Evolutionary conservation across 768 basidiomycete species (phyloP), one percentile per base, ranked within the genome.

Genomic region (Suillus spraguei): DNA sequence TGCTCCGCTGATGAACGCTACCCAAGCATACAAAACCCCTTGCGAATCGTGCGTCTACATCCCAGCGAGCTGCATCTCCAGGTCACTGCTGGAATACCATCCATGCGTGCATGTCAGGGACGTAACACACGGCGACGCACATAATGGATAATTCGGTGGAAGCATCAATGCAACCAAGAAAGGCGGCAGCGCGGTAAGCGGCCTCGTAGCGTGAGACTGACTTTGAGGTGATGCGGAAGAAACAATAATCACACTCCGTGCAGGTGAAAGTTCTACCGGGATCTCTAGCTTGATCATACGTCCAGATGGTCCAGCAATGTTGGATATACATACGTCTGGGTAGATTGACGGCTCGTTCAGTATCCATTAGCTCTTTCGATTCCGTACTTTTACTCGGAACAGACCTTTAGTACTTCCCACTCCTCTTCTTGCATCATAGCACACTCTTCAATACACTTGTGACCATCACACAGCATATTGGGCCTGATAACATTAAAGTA

Each of bases 1-100:
- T 4, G 87, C 91, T 10, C 80, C 84, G 28, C 86, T 84, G 58
- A 93, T 81, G 74, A 80, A 87, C 72, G 92, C 91, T 53, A 91
- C 79, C 90, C 90, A 91, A 44, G 76, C 79, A 67, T 87, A 92
- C 4, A 94, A 77, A 6, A 89, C 78, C 24, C 83, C 82, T 41
- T 88, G 83, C 5, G 69, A 67, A 20, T 86, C 87, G 8, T 79
- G 71, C 59, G 81, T 79, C 89, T 90, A 92, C 80, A 83, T 84
- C 1, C 79, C 76, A n/a, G 71, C 64, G 56, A 92, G 76, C 11
- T 71, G 70, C 16, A 72, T 64, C 22, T 76, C 76, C 17, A 91
- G 72, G 14, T 68, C 70, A 35, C 60, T 28, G 1, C 54, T 65
- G 7, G 85, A 76, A 0, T 92, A 70, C 91, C 91, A 93, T 33